phyloP scores from a whole-genome alignment of 2,329 filamentous ascomycete genomes.

The Penicillium sp. region DNA sequence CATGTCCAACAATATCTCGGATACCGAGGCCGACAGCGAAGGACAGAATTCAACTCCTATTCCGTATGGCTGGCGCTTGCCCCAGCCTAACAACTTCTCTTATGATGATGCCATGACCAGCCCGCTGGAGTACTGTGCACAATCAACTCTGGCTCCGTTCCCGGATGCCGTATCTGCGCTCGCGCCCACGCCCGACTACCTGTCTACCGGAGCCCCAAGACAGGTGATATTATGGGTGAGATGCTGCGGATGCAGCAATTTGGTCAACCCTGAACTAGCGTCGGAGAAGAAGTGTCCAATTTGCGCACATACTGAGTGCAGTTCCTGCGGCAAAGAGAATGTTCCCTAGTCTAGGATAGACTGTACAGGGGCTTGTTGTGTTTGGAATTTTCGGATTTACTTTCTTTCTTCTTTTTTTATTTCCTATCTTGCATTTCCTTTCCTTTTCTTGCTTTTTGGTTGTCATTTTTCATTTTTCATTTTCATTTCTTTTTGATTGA shows the following conservation, averaged over 20 bases:
- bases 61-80: not conserved
- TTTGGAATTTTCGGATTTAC: too few relatives aligned
- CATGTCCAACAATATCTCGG: not conserved
- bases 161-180: not conserved
- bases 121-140: not conserved
- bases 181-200: not conserved
- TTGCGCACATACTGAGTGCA: not conserved
- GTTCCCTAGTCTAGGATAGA: not conserved
- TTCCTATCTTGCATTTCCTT: not conserved
- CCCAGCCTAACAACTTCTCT: not conserved
- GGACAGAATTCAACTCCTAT: not conserved
- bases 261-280: constrained; percentile 24
- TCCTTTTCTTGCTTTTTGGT: not conserved
- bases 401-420: not conserved
- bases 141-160: not conserved
- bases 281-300: not conserved
- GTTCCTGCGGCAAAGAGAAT: not conserved
- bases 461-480: not conserved
- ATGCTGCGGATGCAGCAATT: constrained; percentile 23
- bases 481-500: not conserved
- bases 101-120: not conserved
- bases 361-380: not conserved
- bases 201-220: constrained; percentile 1
- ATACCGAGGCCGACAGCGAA: not conserved
- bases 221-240: constrained; percentile 22